Evolutionary conservation across 805 yeast genomes (phyloP), one percentile per base, ranked within the genome.

Genomic region (Nakazawaea sp.): DNA sequence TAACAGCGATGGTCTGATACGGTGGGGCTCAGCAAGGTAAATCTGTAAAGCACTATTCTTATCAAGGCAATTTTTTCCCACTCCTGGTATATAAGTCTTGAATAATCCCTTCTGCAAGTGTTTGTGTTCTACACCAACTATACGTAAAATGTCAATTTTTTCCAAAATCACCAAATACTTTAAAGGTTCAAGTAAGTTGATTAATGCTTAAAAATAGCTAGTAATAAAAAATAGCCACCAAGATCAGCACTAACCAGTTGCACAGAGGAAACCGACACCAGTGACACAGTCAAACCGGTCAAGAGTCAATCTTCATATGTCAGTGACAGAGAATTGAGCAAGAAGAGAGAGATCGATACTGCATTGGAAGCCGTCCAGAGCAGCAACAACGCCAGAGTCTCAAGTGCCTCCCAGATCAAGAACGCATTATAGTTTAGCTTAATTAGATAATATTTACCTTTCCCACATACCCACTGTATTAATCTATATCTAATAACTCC

Each of bases 351-450:
- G 20, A 19, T 36, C 18, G 40, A 36, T 18, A 36, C 40, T 15
- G 40, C 40, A 25, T 36, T 36, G n/a, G 40, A 36, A 18, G 35
- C 40, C 11, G 23, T 36, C 16, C 40, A 36, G 27, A 26, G 35
- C 10, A 26, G 26, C 16, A 7, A 10, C 10, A n/a, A 12, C 6
- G 16, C 18, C 4, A 24, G 17, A 10, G 21, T n/a, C 18, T 19
- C 20, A 5, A 27, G 28, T 28, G 9, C 17, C 26, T 9, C 12
- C 11, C 17, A 13, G 10, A 32, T 32, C 28, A 21, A 32, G 11
- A 12, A n/a, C 3, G 35, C 35, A 23, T 32, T 32, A 32, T 32
- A 32, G 24, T 13, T n/a, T n/a, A n/a, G n/a, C n/a, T n/a, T n/a
- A n/a, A n/a, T n/a, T n/a, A n/a, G n/a, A n/a, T n/a, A n/a, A n/a